These are phyloP conservation scores for Xylariaceae sp. DNA, from an alignment of 2,329 filamentous ascomycete genomes.

Conservation along the genomic window DNA sequence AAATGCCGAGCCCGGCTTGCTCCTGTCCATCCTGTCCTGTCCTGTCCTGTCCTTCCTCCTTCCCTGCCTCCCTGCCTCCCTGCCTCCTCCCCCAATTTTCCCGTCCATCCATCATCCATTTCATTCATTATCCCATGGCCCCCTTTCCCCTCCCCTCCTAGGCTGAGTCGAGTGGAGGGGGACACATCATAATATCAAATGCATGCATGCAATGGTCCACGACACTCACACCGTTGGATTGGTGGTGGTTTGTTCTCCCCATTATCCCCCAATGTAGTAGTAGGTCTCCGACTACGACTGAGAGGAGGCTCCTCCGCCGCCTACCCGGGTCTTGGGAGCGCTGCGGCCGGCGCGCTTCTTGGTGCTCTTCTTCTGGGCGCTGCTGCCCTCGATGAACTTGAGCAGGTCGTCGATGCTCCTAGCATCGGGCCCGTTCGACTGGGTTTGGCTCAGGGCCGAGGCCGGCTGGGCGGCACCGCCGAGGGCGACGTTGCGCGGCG, in stretches of 20 bases:
- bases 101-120: neutral
- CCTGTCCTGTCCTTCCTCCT: too few species aligned
- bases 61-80: too few species aligned
- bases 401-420: conserved; percentile 91
- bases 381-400: conserved; percentile 86
- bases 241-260: too few species aligned
- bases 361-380: conserved; percentile 53
- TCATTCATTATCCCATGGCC: neutral
- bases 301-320: too few species aligned
- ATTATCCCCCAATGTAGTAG: too few species aligned
- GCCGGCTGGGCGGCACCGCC: conserved; percentile 46
- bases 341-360: conserved; percentile 59
- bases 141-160: neutral
- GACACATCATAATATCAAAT: neutral
- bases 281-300: too few species aligned
- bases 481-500: conserved; percentile 64
- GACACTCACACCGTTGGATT: too few species aligned
- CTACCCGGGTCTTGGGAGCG: conserved; percentile 59
- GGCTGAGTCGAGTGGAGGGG: neutral
- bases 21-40: too few species aligned
- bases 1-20: too few species aligned
- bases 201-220: too few species aligned
- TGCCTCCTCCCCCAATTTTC: neutral
- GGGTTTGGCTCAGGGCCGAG: conserved; percentile 38
- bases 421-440: conserved; percentile 56